Evolutionary conservation across 2,329 filamentous ascomycete genomes (phyloP).

Genomic region (Sordariomycetes sp.): DNA sequence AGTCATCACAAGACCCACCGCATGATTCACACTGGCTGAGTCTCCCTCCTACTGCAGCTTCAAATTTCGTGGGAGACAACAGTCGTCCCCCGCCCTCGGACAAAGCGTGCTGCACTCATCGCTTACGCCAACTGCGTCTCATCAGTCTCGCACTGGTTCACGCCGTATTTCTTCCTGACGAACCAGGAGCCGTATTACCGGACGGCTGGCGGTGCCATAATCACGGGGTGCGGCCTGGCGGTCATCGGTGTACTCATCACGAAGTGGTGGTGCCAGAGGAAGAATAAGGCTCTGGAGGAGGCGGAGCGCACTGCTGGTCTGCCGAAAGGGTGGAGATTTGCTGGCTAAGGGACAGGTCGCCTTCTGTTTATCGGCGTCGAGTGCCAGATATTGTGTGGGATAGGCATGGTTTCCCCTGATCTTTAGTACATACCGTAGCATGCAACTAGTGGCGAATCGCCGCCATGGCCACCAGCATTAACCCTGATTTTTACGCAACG

Average conservation of each 20-base stretch:
- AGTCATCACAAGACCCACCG: neutral
- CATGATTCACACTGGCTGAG: neutral
- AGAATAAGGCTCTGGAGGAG: conserved; percentile 14
- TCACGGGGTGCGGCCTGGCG: conserved; percentile 12
- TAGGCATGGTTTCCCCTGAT: too few relatives aligned
- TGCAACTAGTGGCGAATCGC: too few relatives aligned
- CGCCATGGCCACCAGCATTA: too few relatives aligned
- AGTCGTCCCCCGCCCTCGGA: conserved; percentile 22
- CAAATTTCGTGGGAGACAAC: conserved; percentile 27
- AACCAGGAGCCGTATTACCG: conserved; percentile 16
- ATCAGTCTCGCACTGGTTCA: conserved; percentile 26
- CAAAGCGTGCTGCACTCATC: conserved; percentile 25
- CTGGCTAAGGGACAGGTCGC: neutral
- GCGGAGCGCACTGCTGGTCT: neutral
- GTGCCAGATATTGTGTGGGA: too few relatives aligned
- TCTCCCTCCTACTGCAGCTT: conserved; percentile 7
- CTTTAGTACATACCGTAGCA: too few relatives aligned
- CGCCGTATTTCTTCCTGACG: conserved; percentile 21
- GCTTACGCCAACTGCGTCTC: conserved; percentile 26
- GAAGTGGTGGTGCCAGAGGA: conserved; percentile 11
- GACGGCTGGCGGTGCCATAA: conserved; percentile 14
- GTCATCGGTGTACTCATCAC: conserved; percentile 9
- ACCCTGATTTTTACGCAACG: too few relatives aligned
- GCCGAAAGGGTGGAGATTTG: neutral
- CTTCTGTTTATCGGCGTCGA: neutral